phyloP scores from a whole-genome alignment of 345 rosid species.

The Arabis hirsuta region DNA sequence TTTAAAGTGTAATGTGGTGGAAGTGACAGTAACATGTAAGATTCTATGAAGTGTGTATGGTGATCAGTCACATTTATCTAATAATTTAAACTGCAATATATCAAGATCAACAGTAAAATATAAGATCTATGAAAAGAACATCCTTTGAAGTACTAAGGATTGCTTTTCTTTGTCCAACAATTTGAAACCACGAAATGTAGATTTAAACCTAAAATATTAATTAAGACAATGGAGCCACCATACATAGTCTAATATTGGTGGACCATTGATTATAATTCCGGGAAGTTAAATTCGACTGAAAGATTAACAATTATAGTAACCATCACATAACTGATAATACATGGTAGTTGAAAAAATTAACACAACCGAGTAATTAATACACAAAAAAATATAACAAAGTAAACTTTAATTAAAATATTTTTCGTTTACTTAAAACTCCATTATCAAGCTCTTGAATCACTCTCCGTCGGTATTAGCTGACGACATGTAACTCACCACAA shows the following conservation, averaged over 20 bases:
- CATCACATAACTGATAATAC: slow-evolving; percentile 3
- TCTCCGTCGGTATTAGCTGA: slow-evolving; percentile 83
- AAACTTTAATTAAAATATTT: slow-evolving; percentile 16
- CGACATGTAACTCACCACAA: slow-evolving; percentile 80
- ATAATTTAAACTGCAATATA: not conserved
- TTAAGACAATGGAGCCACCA: not conserved
- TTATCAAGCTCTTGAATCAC: slow-evolving; percentile 34
- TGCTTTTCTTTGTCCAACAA: not conserved
- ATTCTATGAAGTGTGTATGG: not conserved
- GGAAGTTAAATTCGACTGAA: not conserved
- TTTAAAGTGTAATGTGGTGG: not conserved
- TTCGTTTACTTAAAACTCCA: not conserved
- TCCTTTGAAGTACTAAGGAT: not conserved
- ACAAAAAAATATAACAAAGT: slow-evolving; percentile 1
- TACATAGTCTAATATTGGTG: not conserved
- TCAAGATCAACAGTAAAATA: not conserved
- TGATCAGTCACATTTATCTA: not conserved
- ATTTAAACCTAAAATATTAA: not conserved
- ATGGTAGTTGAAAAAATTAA: slow-evolving; percentile 7
- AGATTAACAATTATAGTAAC: slow-evolving; percentile 10
- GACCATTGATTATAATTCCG: not conserved
- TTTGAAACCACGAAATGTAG: not conserved
- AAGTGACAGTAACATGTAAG: slow-evolving; percentile 9
- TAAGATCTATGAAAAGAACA: not conserved
- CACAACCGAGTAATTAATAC: slow-evolving; percentile 24